These are phyloP conservation scores for Phaseolus coccineus DNA, from an alignment of 331 rosid genomes.

Conservation along the genomic window DNA sequence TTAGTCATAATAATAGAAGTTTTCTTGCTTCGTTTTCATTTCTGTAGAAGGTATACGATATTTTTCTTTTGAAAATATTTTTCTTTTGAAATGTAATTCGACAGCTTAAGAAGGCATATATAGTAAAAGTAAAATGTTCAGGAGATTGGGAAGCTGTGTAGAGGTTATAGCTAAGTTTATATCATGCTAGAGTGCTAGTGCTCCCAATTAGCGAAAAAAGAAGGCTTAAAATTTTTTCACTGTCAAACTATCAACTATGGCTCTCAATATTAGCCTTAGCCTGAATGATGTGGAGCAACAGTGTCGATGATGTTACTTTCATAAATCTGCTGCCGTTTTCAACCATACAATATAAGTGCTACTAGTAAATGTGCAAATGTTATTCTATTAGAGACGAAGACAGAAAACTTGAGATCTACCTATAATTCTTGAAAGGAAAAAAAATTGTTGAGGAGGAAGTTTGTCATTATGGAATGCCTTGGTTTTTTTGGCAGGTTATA, in stretches of 20 bases:
- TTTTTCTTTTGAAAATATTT: conserved; percentile 34
- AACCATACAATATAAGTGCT: conserved; percentile 14
- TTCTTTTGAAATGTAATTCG: conserved; percentile 36
- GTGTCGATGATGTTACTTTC: conserved; percentile 14
- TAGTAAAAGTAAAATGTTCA: conserved; percentile 18
- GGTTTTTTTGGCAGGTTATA: conserved; percentile 72
- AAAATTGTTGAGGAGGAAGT: background rate
- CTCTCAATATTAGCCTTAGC: conserved; percentile 10
- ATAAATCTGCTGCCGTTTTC: background rate
- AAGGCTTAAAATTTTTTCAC: background rate
- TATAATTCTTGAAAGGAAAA: conserved; percentile 2
- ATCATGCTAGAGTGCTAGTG: conserved; percentile 28
- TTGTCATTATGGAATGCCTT: conserved; percentile 14
- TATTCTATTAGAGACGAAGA: conserved; percentile 32
- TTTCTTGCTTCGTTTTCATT: conserved; percentile 19
- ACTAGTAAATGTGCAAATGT: conserved; percentile 25
- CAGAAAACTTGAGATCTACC: conserved; percentile 22
- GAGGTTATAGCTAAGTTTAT: conserved; percentile 16
- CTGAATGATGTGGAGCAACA: background rate
- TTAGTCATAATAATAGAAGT: background rate
- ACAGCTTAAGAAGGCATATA: conserved; percentile 6
- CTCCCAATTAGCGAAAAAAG: background rate
- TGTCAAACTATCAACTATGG: conserved; percentile 1
- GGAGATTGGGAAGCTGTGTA: conserved; percentile 18
- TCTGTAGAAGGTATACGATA: background rate